phyloP scores from a whole-genome alignment of 2,329 filamentous ascomycete genomes.

The Colletotrichum lindemuthianum region DNA sequence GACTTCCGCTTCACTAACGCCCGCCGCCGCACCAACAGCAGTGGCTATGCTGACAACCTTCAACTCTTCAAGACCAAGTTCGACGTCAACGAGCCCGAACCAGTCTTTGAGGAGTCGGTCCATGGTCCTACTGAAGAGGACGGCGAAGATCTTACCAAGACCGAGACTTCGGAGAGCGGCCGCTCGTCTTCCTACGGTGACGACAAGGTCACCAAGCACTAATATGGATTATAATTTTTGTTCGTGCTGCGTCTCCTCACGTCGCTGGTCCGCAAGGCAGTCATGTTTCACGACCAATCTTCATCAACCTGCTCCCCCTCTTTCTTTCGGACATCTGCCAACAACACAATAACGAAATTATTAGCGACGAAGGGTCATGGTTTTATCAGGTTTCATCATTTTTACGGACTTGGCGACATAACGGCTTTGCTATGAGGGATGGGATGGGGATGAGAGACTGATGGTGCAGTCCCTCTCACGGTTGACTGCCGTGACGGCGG shows the following conservation, averaged over 20 bases:
- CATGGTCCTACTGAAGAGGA: conserved; percentile 73
- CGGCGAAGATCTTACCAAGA: conserved; percentile 63
- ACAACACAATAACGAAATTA: conserved; percentile 14
- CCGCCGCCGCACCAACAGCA: conserved; percentile 93
- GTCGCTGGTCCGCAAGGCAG: conserved; percentile 21
- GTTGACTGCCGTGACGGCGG: conserved; percentile 25
- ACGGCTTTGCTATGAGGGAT: conserved; percentile 23
- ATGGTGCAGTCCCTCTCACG: not conserved
- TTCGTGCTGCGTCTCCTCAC: conserved; percentile 19
- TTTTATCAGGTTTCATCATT: conserved; percentile 6
- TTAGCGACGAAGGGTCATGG: conserved; percentile 10
- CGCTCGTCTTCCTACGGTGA: conserved; percentile 65
- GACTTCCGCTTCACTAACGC: conserved; percentile 85
- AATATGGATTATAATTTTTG: conserved; percentile 1
- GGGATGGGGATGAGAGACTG: conserved; percentile 3
- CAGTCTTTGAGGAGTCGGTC: conserved; percentile 88
- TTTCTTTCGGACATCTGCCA: not conserved
- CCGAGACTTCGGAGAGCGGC: conserved; percentile 67
- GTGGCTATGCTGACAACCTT: conserved; percentile 74
- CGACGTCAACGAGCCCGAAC: conserved; percentile 87
- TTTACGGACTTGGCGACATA: conserved; percentile 21
- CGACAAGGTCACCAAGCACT: conserved; percentile 49
- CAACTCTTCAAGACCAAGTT: conserved; percentile 96
- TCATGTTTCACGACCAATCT: conserved; percentile 13
- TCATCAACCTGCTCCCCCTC: conserved; percentile 1